Conservation (phyloP, 352 stramenopile species). For the Phytophthora fragariae region DNA sequence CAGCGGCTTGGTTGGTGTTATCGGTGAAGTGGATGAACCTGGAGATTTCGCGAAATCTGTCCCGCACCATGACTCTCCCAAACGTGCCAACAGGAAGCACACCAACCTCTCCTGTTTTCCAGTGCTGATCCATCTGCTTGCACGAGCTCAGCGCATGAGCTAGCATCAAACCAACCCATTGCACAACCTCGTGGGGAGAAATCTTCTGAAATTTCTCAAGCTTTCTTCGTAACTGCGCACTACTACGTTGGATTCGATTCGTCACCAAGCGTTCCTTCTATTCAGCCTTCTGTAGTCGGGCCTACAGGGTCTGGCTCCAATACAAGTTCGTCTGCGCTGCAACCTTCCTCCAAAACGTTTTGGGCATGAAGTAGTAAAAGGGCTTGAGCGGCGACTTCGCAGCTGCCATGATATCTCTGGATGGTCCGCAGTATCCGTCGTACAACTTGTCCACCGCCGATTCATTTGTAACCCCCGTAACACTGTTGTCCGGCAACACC, state of each 20-base stretch:
- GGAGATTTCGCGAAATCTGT: background rate
- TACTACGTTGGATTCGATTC: background rate
- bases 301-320: background rate
- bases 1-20: background rate
- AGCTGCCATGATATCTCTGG: background rate
- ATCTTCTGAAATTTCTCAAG: background rate
- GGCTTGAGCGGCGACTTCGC: background rate
- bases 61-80: background rate
- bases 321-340: slow-evolving; percentile 11
- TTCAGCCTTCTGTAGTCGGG: background rate
- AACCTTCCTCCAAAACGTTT: slow-evolving; percentile 14
- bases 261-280: background rate
- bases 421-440: slow-evolving; percentile 3
- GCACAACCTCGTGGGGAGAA: background rate
- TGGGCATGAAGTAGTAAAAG: slow-evolving; percentile 28
- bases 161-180: background rate
- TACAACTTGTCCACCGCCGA: slow-evolving; percentile 4
- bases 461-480: background rate
- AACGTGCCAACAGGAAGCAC: background rate
- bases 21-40: background rate
- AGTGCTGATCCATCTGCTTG: background rate
- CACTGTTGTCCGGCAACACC: background rate
- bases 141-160: background rate
- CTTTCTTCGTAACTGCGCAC: background rate
- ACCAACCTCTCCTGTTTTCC: background rate